phyloP scores from a whole-genome alignment of 1,284 basidiomycete species.

The Peniophora sp. region DNA sequence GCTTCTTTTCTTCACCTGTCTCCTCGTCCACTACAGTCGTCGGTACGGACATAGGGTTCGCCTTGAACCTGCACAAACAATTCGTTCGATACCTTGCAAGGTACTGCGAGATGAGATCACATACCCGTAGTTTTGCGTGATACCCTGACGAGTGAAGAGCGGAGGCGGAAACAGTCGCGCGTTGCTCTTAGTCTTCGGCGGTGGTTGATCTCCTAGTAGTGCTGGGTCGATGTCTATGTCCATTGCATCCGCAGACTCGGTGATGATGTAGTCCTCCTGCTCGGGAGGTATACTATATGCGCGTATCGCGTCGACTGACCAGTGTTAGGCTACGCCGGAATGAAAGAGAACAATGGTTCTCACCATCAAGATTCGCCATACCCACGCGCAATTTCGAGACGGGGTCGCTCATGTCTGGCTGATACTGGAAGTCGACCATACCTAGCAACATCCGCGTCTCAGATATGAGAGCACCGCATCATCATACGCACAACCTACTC shows the following conservation, averaged over 20 bases:
- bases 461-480: background rate
- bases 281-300: constrained; percentile 62
- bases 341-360: constrained; percentile 3
- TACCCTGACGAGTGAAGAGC: constrained; percentile 70
- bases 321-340: background rate
- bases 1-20: constrained; percentile 74
- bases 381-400: constrained; percentile 60
- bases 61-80: constrained; percentile 53
- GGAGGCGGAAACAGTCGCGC: constrained; percentile 76
- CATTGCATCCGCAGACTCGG: constrained; percentile 18
- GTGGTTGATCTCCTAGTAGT: constrained; percentile 11
- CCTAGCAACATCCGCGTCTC: constrained; percentile 34
- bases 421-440: constrained; percentile 89
- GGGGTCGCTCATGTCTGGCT: constrained; percentile 65
- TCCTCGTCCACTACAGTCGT: constrained; percentile 59
- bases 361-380: constrained; percentile 79
- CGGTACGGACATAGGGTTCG: constrained; percentile 65
- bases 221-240: constrained; percentile 30
- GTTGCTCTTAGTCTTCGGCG: constrained; percentile 34
- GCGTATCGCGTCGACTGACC: constrained; percentile 62
- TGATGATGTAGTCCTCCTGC: constrained; percentile 49
- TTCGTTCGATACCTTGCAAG: background rate
- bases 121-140: constrained; percentile 81
- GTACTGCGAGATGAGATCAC: constrained; percentile 37
- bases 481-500: constrained; percentile 45